A percentile compares a stretch with the other conserved stretches of the same genome.
Evolutionary conservation across 1,284 basidiomycete genomes (phyloP).

Genomic region (Austropuccinia psidii): DNA sequence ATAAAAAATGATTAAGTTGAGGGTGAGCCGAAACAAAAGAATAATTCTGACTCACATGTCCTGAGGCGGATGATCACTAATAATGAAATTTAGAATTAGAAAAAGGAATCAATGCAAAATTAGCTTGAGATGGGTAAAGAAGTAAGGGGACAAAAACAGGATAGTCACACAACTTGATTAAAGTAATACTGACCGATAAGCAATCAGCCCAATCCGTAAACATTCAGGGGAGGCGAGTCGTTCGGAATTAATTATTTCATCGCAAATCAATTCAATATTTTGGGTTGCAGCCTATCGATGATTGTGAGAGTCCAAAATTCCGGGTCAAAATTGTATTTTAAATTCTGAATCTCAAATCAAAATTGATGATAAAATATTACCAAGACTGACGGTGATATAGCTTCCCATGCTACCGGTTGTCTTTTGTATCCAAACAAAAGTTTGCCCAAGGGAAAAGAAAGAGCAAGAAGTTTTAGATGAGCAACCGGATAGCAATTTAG

Average conservation of each 20-base stretch:
- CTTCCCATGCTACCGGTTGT: constrained; percentile 34
- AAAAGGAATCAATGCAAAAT: background rate
- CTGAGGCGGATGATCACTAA: constrained; percentile 82
- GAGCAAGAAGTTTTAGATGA: background rate
- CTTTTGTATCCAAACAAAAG: background rate
- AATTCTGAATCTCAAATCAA: background rate
- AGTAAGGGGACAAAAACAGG: background rate
- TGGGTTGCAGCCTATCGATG: constrained; percentile 64
- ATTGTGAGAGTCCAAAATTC: background rate
- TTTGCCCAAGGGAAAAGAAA: background rate
- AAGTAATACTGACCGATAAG: constrained; percentile 57
- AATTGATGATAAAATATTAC: background rate
- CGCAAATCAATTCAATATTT: constrained; percentile 95
- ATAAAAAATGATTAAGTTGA: background rate
- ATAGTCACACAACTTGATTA: background rate
- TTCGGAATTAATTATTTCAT: constrained; percentile 89
- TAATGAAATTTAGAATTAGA: background rate
- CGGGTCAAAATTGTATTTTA: background rate
- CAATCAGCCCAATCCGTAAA: constrained; percentile 56
- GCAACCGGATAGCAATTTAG: background rate
- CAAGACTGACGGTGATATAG: constrained; percentile 18
- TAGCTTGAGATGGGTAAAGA: constrained; percentile 42
- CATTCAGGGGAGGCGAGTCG: constrained; percentile 77
- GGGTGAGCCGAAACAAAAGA: background rate
- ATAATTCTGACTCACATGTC: constrained; percentile 55